Evolutionary conservation across 2,329 filamentous ascomycete species (phyloP).

Genomic region (Fusarium transvaalense): DNA sequence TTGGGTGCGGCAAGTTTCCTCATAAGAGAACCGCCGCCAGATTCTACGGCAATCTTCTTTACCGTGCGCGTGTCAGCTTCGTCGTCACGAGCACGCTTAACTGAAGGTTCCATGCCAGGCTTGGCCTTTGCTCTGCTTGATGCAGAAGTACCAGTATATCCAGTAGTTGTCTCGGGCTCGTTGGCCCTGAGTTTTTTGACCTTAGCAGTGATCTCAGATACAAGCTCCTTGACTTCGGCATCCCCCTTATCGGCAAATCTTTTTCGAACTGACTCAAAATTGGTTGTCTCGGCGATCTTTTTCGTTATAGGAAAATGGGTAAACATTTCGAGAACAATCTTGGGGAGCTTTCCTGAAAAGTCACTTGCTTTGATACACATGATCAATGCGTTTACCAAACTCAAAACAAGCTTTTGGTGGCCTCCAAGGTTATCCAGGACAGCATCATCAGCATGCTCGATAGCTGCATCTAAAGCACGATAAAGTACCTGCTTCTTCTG

Average conservation of each 20-base stretch:
- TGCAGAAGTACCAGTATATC: slow-evolving; percentile 57
- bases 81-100: slow-evolving; percentile 57
- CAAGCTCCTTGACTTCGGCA: slow-evolving; percentile 71
- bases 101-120: slow-evolving; percentile 45
- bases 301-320: slow-evolving; percentile 72
- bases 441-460: slow-evolving; percentile 66
- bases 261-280: slow-evolving; percentile 74
- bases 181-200: slow-evolving; percentile 57
- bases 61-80: slow-evolving; percentile 56
- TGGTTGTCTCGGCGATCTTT: slow-evolving; percentile 72
- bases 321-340: slow-evolving; percentile 70
- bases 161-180: slow-evolving; percentile 54
- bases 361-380: slow-evolving; percentile 66
- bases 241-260: slow-evolving; percentile 75
- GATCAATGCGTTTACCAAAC: slow-evolving; percentile 66
- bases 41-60: slow-evolving; percentile 60
- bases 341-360: slow-evolving; percentile 66
- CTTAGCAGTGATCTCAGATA: slow-evolving; percentile 68
- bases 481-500: slow-evolving; percentile 63
- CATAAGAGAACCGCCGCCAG: slow-evolving; percentile 53
- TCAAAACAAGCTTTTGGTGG: slow-evolving; percentile 68
- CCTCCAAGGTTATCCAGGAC: slow-evolving; percentile 70
- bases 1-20: slow-evolving; percentile 57
- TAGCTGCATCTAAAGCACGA: slow-evolving; percentile 65
- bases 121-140: slow-evolving; percentile 56